Evolutionary conservation across 2,329 filamentous ascomycete genomes (phyloP), one percentile per base, ranked within the genome.

Genomic region (Rachicladosporium sp.): DNA sequence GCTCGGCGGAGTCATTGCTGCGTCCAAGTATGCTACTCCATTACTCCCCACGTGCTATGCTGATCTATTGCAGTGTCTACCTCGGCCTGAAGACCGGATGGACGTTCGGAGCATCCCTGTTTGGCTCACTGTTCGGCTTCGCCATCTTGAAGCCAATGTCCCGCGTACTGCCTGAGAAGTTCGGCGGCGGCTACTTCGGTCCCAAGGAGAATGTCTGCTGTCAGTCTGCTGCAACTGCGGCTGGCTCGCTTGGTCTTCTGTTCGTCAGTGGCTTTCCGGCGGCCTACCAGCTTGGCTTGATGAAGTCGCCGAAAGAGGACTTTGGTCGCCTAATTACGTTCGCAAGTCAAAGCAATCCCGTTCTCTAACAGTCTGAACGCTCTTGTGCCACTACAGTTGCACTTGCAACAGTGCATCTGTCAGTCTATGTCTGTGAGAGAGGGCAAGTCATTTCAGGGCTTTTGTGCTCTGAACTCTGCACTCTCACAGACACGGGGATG

Each of bases 171-270:
- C 66, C 66, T 8, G 56, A 60, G 33, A 61, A 60, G 32, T 59
- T 74, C 36, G 71, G 71, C 7, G 73, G 73, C 13, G 68, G 66
- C 2, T 56, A 56, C 23, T 76, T 78, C 44, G 74, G 15, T 19
- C 74, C 74, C 7, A 71, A 73, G 48, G 74, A 78, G 53, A 78
- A 78, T 61, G 73, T 70, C 49, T 76, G 77, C 49, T 63, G 76
- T 40, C 74, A 78, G 52, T 74, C 74, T 2, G 61, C 71, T 35
- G 74, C 74, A 4, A 75, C 71, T 3, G 74, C 73, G 33, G 70
- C 74, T 10, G 74, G 74, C 43, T 73, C 73, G 43, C 63, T 78
- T 43, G 65, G 68, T 13, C 67, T 64, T 45, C 65, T 77, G 46
- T 78, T 78, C 50, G 65, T 77, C 13, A 73, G 72, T 13, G 74